phyloP scores from a whole-genome alignment of 2,329 filamentous ascomycete species.

The Trichophyton benhamiae region DNA sequence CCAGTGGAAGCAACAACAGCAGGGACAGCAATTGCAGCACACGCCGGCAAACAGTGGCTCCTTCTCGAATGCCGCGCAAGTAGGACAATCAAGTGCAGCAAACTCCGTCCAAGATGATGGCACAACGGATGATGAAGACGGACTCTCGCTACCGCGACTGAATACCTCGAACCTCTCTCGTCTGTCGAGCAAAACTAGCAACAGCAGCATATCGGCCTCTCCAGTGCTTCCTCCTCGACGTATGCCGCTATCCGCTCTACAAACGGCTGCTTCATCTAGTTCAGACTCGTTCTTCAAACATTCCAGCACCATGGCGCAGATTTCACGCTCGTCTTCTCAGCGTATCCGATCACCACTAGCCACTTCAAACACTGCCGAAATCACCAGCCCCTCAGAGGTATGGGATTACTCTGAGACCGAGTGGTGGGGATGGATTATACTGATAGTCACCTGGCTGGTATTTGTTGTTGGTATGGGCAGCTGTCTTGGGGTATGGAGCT shows the following conservation, averaged over 20 bases:
- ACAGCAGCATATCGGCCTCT: constrained; percentile 15
- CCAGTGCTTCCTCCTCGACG: constrained; percentile 32
- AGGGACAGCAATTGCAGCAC: neutral
- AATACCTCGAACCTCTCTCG: constrained; percentile 14
- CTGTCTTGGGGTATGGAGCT: constrained; percentile 89
- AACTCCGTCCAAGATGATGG: constrained; percentile 36
- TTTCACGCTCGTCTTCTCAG: constrained; percentile 28
- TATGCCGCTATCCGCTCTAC: neutral
- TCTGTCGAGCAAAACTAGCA: constrained; percentile 30
- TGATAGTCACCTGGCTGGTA: constrained; percentile 84
- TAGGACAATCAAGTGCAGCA: neutral
- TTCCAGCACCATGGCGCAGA: constrained; percentile 13
- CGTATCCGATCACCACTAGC: constrained; percentile 21
- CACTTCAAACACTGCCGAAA: constrained; percentile 32
- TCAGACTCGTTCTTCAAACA: constrained; percentile 52
- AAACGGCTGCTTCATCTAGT: constrained; percentile 19
- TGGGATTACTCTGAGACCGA: constrained; percentile 94
- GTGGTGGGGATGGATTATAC: constrained; percentile 94
- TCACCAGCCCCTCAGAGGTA: constrained; percentile 37
- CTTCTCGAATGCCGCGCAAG: neutral
- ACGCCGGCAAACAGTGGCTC: neutral
- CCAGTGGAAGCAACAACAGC: neutral
- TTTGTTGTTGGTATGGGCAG: constrained; percentile 96
- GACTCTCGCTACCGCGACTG: constrained; percentile 48
- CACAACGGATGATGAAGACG: constrained; percentile 75